Evolutionary conservation across 768 basidiomycete species (phyloP), one percentile per base, ranked within the genome.

Genomic region (Leccinum obscurum): DNA sequence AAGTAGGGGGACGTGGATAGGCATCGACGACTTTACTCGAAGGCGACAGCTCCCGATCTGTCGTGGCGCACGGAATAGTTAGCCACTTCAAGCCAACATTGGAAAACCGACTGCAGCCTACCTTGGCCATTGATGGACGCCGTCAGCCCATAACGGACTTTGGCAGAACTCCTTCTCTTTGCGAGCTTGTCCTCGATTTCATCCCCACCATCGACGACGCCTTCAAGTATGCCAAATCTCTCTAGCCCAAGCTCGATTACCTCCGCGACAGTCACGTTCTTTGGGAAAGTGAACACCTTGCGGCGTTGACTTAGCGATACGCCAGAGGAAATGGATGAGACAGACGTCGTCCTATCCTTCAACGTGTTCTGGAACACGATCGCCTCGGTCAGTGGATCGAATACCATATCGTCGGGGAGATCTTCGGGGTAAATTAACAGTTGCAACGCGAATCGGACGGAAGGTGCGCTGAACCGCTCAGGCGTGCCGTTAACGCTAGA

Each of bases 171-270:
- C 63, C 88, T 81, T 60, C 95, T 80, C 76, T 94, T 93, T 6
- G 84, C 80, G 35, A 87, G 78, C 71, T 96, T 95, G 71, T 98
- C 96, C 74, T 99, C 97, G 1, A 99, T 85, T 68, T 98, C 96
- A 72, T 99, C 97, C 1, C 97, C 97, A 2, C 97, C 97, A 72
- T 98, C 95, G 3, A 98, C 96, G 2, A 99, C 41, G n/a, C 95
- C 97, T 41, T 97, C 96, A 37, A 85, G 78, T 58, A 99, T 97
- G 3, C 97, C 97, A 69, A 98, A 98, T 59, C 94, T 77, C 69
- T 98, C 97, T 63, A 99, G 71, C 6, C 89, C 91, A 39, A 92
- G 79, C 73, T 99, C 97, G 41, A 97, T 93, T 14, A 95, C 95
- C 74, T 99, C 97, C 0, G 95, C 93, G 3, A 98, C 97, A 0